A percentile compares a stretch with the other conserved stretches of the same genome.
phyloP scores from a whole-genome alignment of 495 filamentous ascomycete species.

The Penicillium argentinense region DNA sequence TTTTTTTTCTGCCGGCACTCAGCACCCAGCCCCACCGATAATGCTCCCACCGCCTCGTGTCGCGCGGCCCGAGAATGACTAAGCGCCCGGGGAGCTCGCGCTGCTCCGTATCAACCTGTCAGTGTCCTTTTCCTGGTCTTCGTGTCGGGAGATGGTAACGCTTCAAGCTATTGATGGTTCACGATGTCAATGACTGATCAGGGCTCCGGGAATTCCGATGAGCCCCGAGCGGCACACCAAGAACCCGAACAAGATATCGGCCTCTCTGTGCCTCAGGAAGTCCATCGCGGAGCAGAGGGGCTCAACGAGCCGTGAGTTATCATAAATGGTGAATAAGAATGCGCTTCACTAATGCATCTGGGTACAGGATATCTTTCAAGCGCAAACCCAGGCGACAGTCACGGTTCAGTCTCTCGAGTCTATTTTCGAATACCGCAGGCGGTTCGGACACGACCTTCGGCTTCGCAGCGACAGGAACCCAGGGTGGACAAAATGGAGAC shows the following conservation, averaged over 20 bases:
- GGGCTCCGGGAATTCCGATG: slow-evolving; percentile 16
- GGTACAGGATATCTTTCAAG: slow-evolving; percentile 73
- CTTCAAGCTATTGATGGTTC: slow-evolving; percentile 19
- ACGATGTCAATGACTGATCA: slow-evolving; percentile 28
- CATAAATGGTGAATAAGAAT: neutral
- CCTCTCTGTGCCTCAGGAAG: slow-evolving; percentile 11
- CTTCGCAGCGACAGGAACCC: slow-evolving; percentile 17
- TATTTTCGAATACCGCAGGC: slow-evolving; percentile 45
- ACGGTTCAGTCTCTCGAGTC: slow-evolving; percentile 56
- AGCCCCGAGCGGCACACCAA: slow-evolving; percentile 8
- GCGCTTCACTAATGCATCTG: slow-evolving; percentile 11
- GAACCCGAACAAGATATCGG: slow-evolving; percentile 14
- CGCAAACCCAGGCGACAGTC: slow-evolving; percentile 68
- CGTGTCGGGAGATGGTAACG: slow-evolving; percentile 18
- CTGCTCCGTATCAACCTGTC: no score
- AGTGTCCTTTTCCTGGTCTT: slow-evolving; percentile 4
- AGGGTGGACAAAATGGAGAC: slow-evolving; percentile 30
- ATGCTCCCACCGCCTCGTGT: slow-evolving; percentile 32
- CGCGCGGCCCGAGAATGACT: slow-evolving; percentile 6
- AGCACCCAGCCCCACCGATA: slow-evolving; percentile 31
- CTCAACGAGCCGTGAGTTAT: slow-evolving; percentile 45
- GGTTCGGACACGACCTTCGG: slow-evolving; percentile 26
- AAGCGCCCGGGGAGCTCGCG: slow-evolving; percentile 22
- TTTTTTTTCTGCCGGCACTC: slow-evolving; percentile 44
- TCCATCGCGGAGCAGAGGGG: slow-evolving; percentile 40